A percentile compares a stretch with the other conserved stretches of the same genome.
Conservation (phyloP, 306 rosid species). For the Pyrus communis region DNA sequence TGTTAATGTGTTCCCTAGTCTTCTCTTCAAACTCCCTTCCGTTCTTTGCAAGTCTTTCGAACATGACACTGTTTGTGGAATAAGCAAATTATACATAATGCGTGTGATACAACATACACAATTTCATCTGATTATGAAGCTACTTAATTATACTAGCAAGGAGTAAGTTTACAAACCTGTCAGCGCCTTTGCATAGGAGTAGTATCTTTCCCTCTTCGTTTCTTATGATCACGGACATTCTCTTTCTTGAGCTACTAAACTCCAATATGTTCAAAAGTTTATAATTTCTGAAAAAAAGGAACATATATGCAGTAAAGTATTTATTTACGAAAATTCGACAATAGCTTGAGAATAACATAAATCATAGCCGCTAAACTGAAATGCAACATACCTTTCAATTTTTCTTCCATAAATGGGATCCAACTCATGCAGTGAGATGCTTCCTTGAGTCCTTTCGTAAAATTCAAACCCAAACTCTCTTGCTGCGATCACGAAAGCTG, state of each 20-base stretch:
- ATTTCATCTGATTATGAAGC: not conserved
- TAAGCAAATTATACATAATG: not conserved
- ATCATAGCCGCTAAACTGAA: not conserved
- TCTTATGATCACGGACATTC: conserved; percentile 89
- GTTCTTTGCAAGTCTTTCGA: conserved; percentile 70
- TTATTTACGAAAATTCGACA: not conserved
- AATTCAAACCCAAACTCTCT: conserved; percentile 93
- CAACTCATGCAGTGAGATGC: conserved; percentile 56
- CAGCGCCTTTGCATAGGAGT: conserved; percentile 87
- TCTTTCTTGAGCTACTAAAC: conserved; percentile 88
- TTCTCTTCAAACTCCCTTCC: conserved; percentile 76
- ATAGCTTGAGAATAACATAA: not conserved
- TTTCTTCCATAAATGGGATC: conserved; percentile 39
- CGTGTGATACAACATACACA: not conserved
- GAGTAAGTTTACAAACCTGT: conserved; percentile 60
- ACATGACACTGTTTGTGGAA: conserved; percentile 72
- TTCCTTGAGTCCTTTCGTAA: conserved; percentile 60
- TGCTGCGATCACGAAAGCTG: conserved; percentile 96
- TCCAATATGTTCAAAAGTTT: conserved; percentile 64
- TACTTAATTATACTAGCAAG: not conserved
- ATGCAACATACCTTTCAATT: conserved; percentile 44
- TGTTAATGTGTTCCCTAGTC: conserved; percentile 60
- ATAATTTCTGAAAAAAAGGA: conserved; percentile 52
- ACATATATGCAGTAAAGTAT: conserved; percentile 12
- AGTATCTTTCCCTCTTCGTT: conserved; percentile 58